A percentile compares a stretch with the other conserved stretches of the same genome.
phyloP scores from a whole-genome alignment of 2,329 filamentous ascomycete species.

The Onygenales sp. region DNA sequence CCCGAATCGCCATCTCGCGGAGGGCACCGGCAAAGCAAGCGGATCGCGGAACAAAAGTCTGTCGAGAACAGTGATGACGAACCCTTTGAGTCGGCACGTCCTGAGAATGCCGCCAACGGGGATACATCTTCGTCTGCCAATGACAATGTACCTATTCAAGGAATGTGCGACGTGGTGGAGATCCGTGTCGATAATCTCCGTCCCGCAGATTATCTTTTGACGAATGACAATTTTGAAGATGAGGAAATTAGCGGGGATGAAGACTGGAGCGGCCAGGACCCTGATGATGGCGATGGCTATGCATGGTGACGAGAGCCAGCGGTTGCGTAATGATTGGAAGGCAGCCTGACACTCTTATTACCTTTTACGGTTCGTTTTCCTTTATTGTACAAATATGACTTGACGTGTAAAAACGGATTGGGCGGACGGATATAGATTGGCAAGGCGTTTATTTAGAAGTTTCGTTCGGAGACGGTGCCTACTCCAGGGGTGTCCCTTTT shows the following conservation, averaged over 20 bases:
- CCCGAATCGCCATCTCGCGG: neutral
- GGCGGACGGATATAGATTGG: no score
- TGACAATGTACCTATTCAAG: slow-evolving; percentile 35
- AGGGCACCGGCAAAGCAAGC: slow-evolving; percentile 29
- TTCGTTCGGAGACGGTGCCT: no score
- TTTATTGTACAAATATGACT: slow-evolving; percentile 8
- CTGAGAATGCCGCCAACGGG: slow-evolving; percentile 5
- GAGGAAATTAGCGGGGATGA: slow-evolving; percentile 52
- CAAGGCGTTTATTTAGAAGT: no score
- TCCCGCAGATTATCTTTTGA: slow-evolving; percentile 48
- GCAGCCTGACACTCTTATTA: neutral
- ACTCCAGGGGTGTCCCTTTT: no score
- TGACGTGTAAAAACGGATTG: no score
- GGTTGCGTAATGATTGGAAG: neutral
- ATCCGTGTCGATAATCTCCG: slow-evolving; percentile 54
- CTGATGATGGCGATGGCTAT: slow-evolving; percentile 20
- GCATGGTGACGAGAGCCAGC: slow-evolving; percentile 17
- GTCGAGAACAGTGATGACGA: slow-evolving; percentile 4
- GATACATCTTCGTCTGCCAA: slow-evolving; percentile 1
- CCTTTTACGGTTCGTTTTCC: slow-evolving; percentile 12
- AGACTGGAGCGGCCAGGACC: slow-evolving; percentile 49
- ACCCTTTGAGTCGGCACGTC: slow-evolving; percentile 3
- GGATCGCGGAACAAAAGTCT: slow-evolving; percentile 23
- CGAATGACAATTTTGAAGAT: slow-evolving; percentile 52
- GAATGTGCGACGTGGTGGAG: slow-evolving; percentile 49